Evolutionary conservation across 306 rosid species (phyloP).

Genomic region (Cercis canadensis): DNA sequence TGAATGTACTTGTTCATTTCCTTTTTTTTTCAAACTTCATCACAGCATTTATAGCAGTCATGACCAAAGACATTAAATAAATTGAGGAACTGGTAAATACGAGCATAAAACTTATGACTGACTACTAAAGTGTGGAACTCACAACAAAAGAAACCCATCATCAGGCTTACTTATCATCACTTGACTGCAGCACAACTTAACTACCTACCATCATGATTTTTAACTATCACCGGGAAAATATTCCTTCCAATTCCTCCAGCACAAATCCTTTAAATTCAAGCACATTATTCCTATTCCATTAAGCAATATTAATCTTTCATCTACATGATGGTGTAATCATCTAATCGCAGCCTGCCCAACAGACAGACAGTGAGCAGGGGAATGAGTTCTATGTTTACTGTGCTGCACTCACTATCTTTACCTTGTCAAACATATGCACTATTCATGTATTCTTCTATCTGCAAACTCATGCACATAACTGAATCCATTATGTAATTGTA

Average conservation of each 20-base stretch:
- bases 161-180: background rate
- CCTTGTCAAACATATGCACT: background rate
- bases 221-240: too few species aligned
- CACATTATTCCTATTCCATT: background rate
- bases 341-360: background rate
- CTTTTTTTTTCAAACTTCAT: background rate
- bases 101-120: background rate
- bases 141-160: background rate
- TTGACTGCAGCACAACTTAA: background rate
- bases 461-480: background rate
- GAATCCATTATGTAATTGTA: background rate
- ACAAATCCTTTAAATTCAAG: background rate
- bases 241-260: background rate
- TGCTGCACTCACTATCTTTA: background rate
- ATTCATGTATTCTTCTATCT: background rate
- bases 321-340: too few species aligned
- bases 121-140: background rate
- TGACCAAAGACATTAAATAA: background rate
- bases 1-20: background rate
- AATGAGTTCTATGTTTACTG: background rate
- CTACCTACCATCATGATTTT: background rate
- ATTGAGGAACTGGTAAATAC: background rate
- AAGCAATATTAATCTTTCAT: background rate
- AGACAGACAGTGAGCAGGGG: background rate
- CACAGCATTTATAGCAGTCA: background rate